Evolutionary conservation across 2,329 filamentous ascomycete species (phyloP).

Genomic region (Pleomassaria siparia): DNA sequence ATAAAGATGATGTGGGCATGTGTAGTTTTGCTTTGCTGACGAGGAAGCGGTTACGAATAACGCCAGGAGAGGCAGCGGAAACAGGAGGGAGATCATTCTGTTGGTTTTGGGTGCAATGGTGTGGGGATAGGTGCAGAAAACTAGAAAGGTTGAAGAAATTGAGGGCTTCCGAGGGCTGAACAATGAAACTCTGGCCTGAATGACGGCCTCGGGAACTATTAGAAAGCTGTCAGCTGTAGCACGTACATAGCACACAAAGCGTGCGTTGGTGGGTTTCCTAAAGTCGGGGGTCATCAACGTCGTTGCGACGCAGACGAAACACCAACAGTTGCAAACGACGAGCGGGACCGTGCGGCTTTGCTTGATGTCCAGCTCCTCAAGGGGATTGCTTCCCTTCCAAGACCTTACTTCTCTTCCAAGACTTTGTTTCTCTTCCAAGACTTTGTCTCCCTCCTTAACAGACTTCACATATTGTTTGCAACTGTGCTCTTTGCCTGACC

Average conservation of each 20-base stretch:
- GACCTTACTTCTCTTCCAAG: neutral
- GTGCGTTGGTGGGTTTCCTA: neutral
- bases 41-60: conserved; percentile 9
- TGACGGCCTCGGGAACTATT: neutral
- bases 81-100: conserved; percentile 6
- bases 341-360: conserved; percentile 14
- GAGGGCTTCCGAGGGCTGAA: neutral
- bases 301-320: conserved; percentile 16
- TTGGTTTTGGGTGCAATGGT: neutral
- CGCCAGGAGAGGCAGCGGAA: conserved; percentile 10
- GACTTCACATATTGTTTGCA: neutral
- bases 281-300: neutral
- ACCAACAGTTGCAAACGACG: conserved; percentile 11
- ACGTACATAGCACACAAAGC: too few species aligned
- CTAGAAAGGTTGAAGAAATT: neutral
- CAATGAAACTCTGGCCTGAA: neutral
- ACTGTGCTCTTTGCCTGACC: neutral
- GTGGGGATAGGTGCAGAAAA: neutral
- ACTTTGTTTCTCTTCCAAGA: neutral
- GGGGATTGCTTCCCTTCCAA: neutral
- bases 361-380: conserved; percentile 15
- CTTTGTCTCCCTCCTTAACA: neutral
- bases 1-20: conserved; percentile 43
- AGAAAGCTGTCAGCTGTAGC: too few species aligned
- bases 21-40: conserved; percentile 11